A percentile compares a stretch with the other conserved stretches of the same genome.
These are phyloP conservation scores for Fusarium burgessii DNA, from an alignment of 2,329 filamentous ascomycete genomes.

Conservation along the genomic window DNA sequence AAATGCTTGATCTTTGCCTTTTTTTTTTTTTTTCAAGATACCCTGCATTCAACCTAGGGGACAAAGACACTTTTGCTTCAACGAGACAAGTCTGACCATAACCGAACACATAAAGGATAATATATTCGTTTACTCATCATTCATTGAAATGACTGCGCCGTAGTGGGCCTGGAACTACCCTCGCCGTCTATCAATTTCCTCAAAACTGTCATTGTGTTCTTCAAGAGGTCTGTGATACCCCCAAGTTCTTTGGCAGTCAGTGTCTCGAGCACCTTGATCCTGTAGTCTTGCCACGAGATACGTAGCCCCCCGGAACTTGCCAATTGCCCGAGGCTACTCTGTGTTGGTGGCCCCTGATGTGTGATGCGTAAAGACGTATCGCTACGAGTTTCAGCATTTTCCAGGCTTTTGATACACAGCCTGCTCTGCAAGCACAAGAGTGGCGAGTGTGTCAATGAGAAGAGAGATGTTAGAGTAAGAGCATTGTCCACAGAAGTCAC, in stretches of 20 bases:
- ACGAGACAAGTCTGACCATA: constrained; percentile 45
- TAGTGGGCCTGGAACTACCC: constrained; percentile 37
- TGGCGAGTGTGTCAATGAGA: constrained; percentile 71
- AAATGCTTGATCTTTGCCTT: constrained; percentile 4
- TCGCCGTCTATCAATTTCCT: constrained; percentile 61
- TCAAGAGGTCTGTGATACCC: constrained; percentile 79
- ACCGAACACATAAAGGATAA: background rate
- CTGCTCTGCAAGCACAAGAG: constrained; percentile 68
- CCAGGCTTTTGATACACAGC: constrained; percentile 65
- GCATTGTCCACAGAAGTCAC: constrained; percentile 60
- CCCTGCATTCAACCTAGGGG: constrained; percentile 52
- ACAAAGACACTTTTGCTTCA: constrained; percentile 45
- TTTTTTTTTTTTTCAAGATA: constrained; percentile 44
- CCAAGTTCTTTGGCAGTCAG: constrained; percentile 72
- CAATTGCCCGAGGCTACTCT: constrained; percentile 72
- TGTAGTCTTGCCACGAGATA: constrained; percentile 79
- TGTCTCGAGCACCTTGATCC: constrained; percentile 76
- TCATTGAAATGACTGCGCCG: constrained; percentile 14
- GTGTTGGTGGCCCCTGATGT: constrained; percentile 77
- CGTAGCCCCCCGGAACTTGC: constrained; percentile 73
- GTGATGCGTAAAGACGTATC: constrained; percentile 58
- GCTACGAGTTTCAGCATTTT: constrained; percentile 64
- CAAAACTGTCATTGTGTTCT: constrained; percentile 83
- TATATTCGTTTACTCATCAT: background rate
- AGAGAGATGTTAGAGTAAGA: constrained; percentile 61